Evolutionary conservation across 441 rosid species (phyloP).

Genomic region (Erodium moschatum): DNA sequence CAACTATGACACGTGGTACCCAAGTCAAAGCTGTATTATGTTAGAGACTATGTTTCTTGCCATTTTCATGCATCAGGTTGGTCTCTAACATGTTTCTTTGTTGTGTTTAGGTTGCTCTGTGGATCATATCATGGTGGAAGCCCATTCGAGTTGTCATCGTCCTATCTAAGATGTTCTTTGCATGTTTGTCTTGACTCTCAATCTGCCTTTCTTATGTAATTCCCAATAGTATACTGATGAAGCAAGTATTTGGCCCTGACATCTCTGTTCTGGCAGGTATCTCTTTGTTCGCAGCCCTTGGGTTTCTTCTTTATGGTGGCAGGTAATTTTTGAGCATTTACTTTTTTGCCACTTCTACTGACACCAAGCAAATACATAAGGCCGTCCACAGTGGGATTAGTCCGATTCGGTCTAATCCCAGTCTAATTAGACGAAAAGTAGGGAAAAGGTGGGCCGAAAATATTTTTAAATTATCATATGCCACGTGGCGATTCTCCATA

Average conservation of each 20-base stretch:
- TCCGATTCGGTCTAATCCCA: no score
- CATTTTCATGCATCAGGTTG: not conserved
- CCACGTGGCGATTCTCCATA: no score
- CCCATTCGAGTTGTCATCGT: constrained; percentile 42
- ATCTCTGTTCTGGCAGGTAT: constrained; percentile 39
- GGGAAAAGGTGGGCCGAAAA: no score
- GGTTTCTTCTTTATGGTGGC: constrained; percentile 84
- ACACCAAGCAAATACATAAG: not conserved
- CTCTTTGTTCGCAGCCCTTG: constrained; percentile 74
- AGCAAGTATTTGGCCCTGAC: not conserved
- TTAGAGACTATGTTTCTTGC: not conserved
- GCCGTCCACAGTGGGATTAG: no score
- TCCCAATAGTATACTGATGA: not conserved
- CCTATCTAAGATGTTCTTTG: constrained; percentile 79
- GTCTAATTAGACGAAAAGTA: no score
- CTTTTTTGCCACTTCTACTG: not conserved
- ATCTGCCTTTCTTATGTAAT: not conserved
- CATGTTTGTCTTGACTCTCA: constrained; percentile 34
- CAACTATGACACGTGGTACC: not conserved
- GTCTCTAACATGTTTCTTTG: not conserved
- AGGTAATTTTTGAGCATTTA: constrained; percentile 37
- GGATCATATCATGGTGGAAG: constrained; percentile 84
- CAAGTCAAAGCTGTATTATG: not conserved
- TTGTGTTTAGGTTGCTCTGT: constrained; percentile 51
- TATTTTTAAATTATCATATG: no score